Percentiles rank a stretch among this genome's conserved stretches.
These are phyloP conservation scores for Acorus gramineus DNA, from an alignment of 106 monocot species.

Conservation along the genomic window DNA sequence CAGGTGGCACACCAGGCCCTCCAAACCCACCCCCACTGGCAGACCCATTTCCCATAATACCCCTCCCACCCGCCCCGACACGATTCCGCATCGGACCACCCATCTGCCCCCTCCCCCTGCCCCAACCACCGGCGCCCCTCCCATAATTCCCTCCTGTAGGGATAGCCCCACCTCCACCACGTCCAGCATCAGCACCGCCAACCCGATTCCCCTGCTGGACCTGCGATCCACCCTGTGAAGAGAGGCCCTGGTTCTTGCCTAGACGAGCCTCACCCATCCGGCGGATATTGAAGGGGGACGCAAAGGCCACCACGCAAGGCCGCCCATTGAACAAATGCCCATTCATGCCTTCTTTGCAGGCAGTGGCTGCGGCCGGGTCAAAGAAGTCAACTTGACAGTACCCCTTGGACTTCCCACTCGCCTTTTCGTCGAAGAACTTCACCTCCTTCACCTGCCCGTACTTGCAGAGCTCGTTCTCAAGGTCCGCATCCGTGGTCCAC, in stretches of 20 bases:
- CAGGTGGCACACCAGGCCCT: slow-evolving; percentile 46
- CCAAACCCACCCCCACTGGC: slow-evolving; percentile 24
- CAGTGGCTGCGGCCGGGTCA: background rate
- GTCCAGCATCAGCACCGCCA: background rate
- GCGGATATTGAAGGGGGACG: too few species aligned
- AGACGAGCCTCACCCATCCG: too few species aligned
- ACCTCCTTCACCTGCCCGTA: too few species aligned
- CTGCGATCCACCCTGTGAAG: too few species aligned
- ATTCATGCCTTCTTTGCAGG: background rate
- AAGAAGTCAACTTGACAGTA: too few species aligned
- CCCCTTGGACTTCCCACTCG: too few species aligned
- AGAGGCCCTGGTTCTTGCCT: too few species aligned
- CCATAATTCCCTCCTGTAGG: slow-evolving; percentile 20
- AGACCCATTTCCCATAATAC: slow-evolving; percentile 65
- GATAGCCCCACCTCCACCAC: slow-evolving; percentile 12
- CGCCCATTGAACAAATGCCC: too few species aligned
- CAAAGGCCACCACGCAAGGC: too few species aligned
- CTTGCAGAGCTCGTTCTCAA: too few species aligned
- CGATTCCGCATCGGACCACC: slow-evolving; percentile 54
- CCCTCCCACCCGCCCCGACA: slow-evolving; percentile 60
- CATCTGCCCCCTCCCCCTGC: slow-evolving; percentile 40
- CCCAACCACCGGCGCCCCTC: slow-evolving; percentile 28
- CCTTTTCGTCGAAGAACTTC: too few species aligned
- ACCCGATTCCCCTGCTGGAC: too few species aligned
- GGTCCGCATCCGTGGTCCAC: slow-evolving; percentile 13